Percentiles rank a stretch among this genome's conserved stretches.
These are phyloP conservation scores for Macrotyloma uniflorum DNA, from an alignment of 306 rosid species.

Conservation along the genomic window DNA sequence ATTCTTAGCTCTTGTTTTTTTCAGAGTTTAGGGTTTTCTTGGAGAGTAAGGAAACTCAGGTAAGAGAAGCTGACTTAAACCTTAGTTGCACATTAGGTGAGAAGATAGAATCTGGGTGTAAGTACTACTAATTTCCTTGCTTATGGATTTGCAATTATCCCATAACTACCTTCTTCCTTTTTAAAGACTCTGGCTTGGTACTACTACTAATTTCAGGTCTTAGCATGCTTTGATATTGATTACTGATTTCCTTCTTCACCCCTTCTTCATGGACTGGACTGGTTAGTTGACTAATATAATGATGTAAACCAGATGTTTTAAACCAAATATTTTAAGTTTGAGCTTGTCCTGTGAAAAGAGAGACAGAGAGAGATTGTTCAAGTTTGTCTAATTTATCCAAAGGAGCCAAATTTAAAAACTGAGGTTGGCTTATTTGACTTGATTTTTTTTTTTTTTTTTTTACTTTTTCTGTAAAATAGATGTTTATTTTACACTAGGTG, in stretches of 20 bases:
- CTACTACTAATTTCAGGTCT: background rate
- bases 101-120: no score
- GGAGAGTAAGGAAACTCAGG: no score
- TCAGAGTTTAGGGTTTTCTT: no score
- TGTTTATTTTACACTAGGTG: background rate
- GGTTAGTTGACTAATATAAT: background rate
- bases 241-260: background rate
- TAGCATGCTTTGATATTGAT: conserved; percentile 7
- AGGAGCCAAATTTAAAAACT: background rate
- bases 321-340: background rate
- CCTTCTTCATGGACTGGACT: background rate
- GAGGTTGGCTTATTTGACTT: background rate
- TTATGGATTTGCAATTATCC: background rate
- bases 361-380: background rate
- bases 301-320: background rate
- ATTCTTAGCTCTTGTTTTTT: no score
- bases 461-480: background rate
- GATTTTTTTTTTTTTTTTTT: background rate
- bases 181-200: conserved; percentile 21
- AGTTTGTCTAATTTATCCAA: background rate
- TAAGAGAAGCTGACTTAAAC: no score
- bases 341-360: background rate
- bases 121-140: no score
- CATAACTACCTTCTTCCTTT: background rate
- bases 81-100: no score